Base-by-base conservation (phyloP, 129 eudicot species). In the Flaveria ramosissima region DNA sequence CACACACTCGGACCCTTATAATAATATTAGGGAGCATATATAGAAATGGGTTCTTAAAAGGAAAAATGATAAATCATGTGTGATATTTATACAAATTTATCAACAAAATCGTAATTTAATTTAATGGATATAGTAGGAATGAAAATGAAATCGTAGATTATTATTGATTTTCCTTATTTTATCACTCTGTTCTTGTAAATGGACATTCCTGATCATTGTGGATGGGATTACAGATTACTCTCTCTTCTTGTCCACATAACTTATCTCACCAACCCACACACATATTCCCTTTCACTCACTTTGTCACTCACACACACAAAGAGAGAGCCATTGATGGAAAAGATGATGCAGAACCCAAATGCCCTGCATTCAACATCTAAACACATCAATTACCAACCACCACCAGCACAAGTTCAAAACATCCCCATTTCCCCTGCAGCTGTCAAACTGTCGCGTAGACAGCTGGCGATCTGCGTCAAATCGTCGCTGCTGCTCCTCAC, bases 361-460 rank as follows among this genome's bases (percentile, higher is more conserved):
- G 36, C 47, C 52, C 77, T 83, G 62, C 87, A 81, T 62, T 30
- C 84, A 30, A 70, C 85, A 45, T 68, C 88, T 57, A 80, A 85
- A 53, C 16, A 65, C 73, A 80, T 78, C 27, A 77, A 70, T 51
- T 75, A 71, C 23, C 78, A 72, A 70, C 78, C 85, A 67, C 77
- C 84, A 52, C 59, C 86, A 41, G 53, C 84, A 17, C 83, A 73
- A 20, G 67, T 70, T 61, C 93, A 86, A 64, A 63, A 21, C 85
- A 42, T 60, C 43, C 68, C 85, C 74, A 76, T 79, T 53, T 59
- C 79, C 41, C 74, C 85, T 4, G 80, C 85, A 75, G 75, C 76
- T 68, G 55, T 76, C 77, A 86, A 81, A 64, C 51, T 92, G 51
- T 81, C 90, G 20, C 96, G 97, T 12, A 78, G 96, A 74, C 87